Evolutionary conservation across 2,329 filamentous ascomycete genomes (phyloP).

Genomic region (Trichoderma sp.): DNA sequence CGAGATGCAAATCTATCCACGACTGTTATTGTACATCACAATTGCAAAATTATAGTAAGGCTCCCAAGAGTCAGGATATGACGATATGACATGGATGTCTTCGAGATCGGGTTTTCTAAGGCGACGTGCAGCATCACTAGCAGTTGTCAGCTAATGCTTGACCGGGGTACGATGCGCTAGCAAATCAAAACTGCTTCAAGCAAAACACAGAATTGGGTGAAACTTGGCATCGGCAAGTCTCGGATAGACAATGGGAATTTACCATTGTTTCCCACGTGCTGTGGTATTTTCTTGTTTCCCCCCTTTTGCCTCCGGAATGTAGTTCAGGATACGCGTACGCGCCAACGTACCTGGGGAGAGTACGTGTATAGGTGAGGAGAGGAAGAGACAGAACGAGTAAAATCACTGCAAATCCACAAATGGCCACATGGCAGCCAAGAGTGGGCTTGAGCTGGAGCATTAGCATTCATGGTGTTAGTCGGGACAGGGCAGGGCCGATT

Average conservation of each 20-base stretch:
- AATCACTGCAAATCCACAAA: neutral
- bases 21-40: neutral
- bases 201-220: neutral
- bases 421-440: conserved; percentile 8
- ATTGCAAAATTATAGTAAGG: neutral
- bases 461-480: neutral
- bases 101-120: neutral
- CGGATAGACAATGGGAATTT: neutral
- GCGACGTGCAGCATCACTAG: neutral
- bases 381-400: neutral
- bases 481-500: conserved; percentile 10
- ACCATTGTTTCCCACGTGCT: conserved; percentile 2
- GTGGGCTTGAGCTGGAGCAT: neutral
- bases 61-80: neutral
- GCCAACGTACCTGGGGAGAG: neutral
- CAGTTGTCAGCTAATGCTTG: neutral
- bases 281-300: neutral
- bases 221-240: neutral
- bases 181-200: neutral
- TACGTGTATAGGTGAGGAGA: neutral
- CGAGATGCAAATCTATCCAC: neutral
- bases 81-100: neutral
- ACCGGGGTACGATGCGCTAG: neutral
- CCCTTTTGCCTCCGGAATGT: neutral
- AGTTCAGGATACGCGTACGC: neutral